These are phyloP conservation scores for Onygenales sp. DNA, from an alignment of 2,329 filamentous ascomycete species.

Conservation along the genomic window DNA sequence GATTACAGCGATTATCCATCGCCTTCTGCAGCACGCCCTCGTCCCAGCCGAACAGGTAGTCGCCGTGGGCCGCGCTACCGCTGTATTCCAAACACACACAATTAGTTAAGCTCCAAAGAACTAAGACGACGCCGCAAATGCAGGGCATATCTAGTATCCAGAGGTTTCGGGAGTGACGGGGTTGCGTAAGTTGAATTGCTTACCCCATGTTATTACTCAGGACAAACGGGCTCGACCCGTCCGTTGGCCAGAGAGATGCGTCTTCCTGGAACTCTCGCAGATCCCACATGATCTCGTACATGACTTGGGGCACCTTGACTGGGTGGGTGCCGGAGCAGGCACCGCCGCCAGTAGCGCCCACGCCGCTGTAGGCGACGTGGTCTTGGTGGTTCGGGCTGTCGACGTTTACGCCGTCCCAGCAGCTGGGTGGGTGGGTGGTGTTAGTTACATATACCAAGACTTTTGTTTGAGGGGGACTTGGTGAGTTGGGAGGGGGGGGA, in stretches of 20 bases:
- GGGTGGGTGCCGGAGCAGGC: slow-evolving; percentile 31
- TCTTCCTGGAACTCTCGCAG: neutral
- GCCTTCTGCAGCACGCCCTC: neutral
- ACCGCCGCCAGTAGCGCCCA: slow-evolving; percentile 16
- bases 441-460: neutral
- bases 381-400: slow-evolving; percentile 20
- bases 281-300: slow-evolving; percentile 50
- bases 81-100: neutral
- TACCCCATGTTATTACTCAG: neutral
- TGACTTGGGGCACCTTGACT: slow-evolving; percentile 45
- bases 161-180: neutral
- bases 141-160: neutral
- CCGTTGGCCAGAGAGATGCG: neutral
- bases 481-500: neutral
- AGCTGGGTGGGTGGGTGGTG: slow-evolving; percentile 7
- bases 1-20: neutral
- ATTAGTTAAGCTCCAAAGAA: neutral
- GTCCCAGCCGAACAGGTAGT: neutral
- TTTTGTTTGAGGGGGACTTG: too few relatives aligned
- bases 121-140: neutral
- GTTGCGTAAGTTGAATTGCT: neutral
- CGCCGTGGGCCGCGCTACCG: neutral
- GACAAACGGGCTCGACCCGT: neutral
- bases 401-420: slow-evolving; percentile 23
- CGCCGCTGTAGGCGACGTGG: slow-evolving; percentile 22